Evolutionary conservation across 805 yeast species (phyloP).

Genomic region (Lipomyces yamadae): DNA sequence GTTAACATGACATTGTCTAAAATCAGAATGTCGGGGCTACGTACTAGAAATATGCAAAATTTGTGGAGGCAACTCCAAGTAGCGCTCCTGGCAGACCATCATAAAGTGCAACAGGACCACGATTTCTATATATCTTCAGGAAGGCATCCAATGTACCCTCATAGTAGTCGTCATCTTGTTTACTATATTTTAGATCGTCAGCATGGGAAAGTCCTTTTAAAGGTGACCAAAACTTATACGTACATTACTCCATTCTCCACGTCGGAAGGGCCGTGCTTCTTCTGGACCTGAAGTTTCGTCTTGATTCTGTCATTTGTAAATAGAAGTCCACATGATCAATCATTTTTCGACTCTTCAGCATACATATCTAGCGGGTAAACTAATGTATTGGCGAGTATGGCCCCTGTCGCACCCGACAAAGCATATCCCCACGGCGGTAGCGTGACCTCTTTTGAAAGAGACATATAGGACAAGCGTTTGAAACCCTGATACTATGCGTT

Average conservation of each 20-base stretch:
- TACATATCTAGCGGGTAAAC: conserved; percentile 79
- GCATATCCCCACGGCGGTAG: conserved; percentile 75
- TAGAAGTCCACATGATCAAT: neutral
- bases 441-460: conserved; percentile 34
- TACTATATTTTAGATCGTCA: neutral
- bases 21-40: neutral
- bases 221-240: neutral
- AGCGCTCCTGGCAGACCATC: conserved; percentile 71
- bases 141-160: conserved; percentile 67
- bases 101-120: conserved; percentile 73
- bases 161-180: conserved; percentile 47
- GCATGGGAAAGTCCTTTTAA: neutral
- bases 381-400: conserved; percentile 74
- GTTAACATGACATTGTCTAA: neutral
- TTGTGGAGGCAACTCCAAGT: conserved; percentile 73
- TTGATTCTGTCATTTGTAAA: neutral
- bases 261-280: conserved; percentile 23
- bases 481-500: neutral
- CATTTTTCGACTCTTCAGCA: conserved; percentile 11
- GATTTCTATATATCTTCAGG: conserved; percentile 55
- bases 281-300: conserved; percentile 35
- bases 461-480: neutral
- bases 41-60: conserved; percentile 75
- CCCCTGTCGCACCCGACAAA: conserved; percentile 79
- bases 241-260: conserved; percentile 17